These are phyloP conservation scores for Agrocybe chaxingu DNA, from an alignment of 768 basidiomycete species.

Conservation along the genomic window DNA sequence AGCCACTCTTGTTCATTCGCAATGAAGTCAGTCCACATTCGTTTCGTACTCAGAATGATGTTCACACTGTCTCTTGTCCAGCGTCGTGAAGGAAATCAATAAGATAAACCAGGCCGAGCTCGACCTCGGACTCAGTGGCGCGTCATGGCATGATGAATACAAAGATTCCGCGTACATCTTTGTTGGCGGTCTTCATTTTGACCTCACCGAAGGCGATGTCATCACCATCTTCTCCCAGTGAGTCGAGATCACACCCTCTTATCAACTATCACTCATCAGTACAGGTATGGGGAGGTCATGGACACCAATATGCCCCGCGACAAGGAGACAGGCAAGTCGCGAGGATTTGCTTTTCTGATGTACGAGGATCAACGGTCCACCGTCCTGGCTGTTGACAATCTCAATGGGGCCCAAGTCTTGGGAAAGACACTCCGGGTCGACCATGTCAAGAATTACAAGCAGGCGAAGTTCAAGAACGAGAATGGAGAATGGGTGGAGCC, in stretches of 20 bases:
- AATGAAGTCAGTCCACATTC: slow-evolving; percentile 65
- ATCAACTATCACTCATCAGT: neutral
- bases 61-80: slow-evolving; percentile 28
- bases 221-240: slow-evolving; percentile 98
- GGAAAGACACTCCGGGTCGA: slow-evolving; percentile 89
- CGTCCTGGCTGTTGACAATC: slow-evolving; percentile 94
- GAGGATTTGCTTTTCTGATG: slow-evolving; percentile 96
- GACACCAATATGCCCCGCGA: slow-evolving; percentile 94
- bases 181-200: slow-evolving; percentile 82
- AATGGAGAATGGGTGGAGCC: slow-evolving; percentile 86
- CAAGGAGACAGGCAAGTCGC: slow-evolving; percentile 86
- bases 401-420: slow-evolving; percentile 90
- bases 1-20: slow-evolving; percentile 19
- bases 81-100: slow-evolving; percentile 91
- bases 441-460: slow-evolving; percentile 90
- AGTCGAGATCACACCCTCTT: slow-evolving; percentile 25
- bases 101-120: slow-evolving; percentile 91
- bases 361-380: slow-evolving; percentile 98
- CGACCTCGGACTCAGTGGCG: slow-evolving; percentile 64
- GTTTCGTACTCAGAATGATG: slow-evolving; percentile 2
- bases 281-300: slow-evolving; percentile 94
- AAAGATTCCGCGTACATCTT: slow-evolving; percentile 97
- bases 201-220: slow-evolving; percentile 96
- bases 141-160: slow-evolving; percentile 96
- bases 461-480: slow-evolving; percentile 68